phyloP scores from a whole-genome alignment of 257 asterid genomes.

The Salvia splendens region DNA sequence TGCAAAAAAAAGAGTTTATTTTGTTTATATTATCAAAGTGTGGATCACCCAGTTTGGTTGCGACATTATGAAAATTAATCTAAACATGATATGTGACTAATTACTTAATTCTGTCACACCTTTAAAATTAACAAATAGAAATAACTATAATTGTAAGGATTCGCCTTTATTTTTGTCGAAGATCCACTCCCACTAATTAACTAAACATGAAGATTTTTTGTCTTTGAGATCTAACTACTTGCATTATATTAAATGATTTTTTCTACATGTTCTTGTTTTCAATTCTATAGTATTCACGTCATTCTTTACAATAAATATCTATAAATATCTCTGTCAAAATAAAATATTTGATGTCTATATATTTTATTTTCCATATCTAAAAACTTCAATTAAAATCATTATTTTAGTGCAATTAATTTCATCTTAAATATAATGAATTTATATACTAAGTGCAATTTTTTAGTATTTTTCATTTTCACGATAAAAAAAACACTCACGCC shows the following conservation, averaged over 20 bases:
- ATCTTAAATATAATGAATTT: too few species aligned
- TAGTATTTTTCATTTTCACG: too few species aligned
- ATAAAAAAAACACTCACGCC: too few species aligned
- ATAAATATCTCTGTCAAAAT: too few species aligned
- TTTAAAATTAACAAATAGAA: not conserved
- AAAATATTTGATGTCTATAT: too few species aligned
- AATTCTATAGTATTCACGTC: not conserved
- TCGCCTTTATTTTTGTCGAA: slow-evolving; percentile 8
- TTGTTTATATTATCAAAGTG: not conserved
- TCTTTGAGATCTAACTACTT: not conserved
- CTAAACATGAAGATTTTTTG: not conserved
- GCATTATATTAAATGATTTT: not conserved
- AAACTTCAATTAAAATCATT: too few species aligned
- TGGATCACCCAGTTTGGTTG: not conserved
- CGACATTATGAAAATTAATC: not conserved
- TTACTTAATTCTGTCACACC: not conserved
- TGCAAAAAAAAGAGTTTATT: not conserved
- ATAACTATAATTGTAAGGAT: not conserved
- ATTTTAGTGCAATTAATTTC: too few species aligned
- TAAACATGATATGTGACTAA: not conserved
- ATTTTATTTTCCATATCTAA: too few species aligned
- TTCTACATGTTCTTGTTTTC: not conserved
- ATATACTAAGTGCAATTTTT: too few species aligned
- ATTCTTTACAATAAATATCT: not conserved
- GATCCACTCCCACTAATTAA: slow-evolving; percentile 1